phyloP scores from a whole-genome alignment of 805 yeast species.

The Saccharomycopsis sp. region DNA sequence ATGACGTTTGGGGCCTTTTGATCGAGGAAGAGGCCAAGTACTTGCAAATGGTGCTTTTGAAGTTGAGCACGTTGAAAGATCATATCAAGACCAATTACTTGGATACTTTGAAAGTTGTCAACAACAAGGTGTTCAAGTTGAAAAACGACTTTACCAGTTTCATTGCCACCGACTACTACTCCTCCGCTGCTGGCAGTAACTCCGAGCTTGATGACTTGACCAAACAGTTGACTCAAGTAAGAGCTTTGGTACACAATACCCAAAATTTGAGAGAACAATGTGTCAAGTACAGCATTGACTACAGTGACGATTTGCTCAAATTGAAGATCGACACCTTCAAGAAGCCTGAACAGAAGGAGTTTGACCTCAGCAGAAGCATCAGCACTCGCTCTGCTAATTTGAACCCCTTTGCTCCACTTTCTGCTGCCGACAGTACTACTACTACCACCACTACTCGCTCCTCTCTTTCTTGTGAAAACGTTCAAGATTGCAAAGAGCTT shows the following conservation, averaged over 20 bases:
- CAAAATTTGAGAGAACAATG: slow-evolving; percentile 7
- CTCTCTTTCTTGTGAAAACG: no score
- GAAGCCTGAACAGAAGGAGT: not conserved
- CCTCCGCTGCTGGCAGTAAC: no score
- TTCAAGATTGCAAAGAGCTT: slow-evolving; percentile 12
- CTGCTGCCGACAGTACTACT: not conserved
- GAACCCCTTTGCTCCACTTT: slow-evolving; percentile 5
- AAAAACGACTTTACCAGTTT: no score
- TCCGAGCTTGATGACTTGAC: not conserved
- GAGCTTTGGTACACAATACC: slow-evolving; percentile 7
- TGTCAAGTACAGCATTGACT: slow-evolving; percentile 5
- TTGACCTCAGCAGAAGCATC: no score
- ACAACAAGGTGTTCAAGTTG: not conserved
- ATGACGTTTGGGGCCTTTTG: slow-evolving; percentile 6
- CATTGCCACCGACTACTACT: not conserved
- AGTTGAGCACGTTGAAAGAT: slow-evolving; percentile 8
- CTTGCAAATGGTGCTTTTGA: slow-evolving; percentile 3
- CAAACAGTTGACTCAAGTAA: not conserved
- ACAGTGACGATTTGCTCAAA: not conserved
- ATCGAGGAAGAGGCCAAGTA: slow-evolving; percentile 10
- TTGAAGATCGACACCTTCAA: not conserved
- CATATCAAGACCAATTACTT: slow-evolving; percentile 8
- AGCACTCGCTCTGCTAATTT: not conserved
- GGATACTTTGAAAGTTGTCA: slow-evolving; percentile 14
- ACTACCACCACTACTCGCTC: not conserved